Evolutionary conservation across 192 early-diverging fungal genomes (phyloP), one percentile per base, ranked within the genome.

Genomic region (Umbelopsis sp.): DNA sequence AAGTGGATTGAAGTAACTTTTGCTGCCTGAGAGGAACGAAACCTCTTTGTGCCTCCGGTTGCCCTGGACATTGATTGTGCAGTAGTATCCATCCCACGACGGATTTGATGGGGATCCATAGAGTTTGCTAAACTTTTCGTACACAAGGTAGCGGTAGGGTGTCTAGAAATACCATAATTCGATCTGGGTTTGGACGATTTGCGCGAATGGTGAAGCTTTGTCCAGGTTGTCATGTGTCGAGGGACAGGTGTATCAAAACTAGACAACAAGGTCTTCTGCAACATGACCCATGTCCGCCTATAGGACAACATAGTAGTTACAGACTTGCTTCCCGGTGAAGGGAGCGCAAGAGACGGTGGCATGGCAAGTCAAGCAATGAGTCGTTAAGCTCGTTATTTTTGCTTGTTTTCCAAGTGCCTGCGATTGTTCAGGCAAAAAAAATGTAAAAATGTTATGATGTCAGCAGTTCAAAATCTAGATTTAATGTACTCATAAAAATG

Each of bases 391-490:
- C 56, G 56, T 62, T 62, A 41, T 53, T 53, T 53, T 22, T 34
- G 20, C 56, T 62, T 62, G 56, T 62, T 62, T 62, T 62, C 31
- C 31, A 49, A 49, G 56, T 62, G 56, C 56, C 56, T 62, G 56
- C 56, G 56, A 62, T 62, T 62, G 56, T 62, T 62, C 56, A 62
- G 26, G 56, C 56, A 34, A 62, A 62, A 62, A 62, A 62, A 62
- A 62, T 20, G 56, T 62, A 32, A 62, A 62, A 31, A 11, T 62
- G 26, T 62, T 14, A 62, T 32, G 56, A 49, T 21, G 47, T 41
- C 38, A 41, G 38, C 38, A 11, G 7, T 11, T 41, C 1, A 41
- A 41, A 1, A 41, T 6, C 2, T 1, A 41, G 12, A 41, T 41
- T 3, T 11, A 41, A 11, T 41, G 7, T 41, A 11, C 12, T 11